phyloP scores from a whole-genome alignment of 1,284 basidiomycete genomes.

The Ganoderma lingzhi region DNA sequence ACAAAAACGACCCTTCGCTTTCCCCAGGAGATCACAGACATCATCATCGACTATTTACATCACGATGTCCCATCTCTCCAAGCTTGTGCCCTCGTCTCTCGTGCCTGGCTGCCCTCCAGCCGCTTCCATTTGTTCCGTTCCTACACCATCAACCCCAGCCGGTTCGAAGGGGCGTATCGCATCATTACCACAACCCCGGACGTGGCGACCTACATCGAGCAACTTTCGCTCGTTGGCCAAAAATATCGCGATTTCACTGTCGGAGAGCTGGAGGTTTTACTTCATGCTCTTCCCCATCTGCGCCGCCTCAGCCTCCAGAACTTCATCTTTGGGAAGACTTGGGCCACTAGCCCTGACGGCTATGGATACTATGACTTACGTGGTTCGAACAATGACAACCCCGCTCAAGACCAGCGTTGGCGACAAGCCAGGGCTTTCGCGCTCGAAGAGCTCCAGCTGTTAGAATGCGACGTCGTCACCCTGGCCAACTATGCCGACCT shows the following conservation, averaged over 20 bases:
- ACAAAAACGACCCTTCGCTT: neutral
- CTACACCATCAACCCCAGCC: neutral
- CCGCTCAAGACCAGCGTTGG: neutral
- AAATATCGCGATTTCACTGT: neutral
- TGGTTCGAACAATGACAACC: too few species aligned
- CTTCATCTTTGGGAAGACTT: neutral
- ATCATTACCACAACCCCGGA: neutral
- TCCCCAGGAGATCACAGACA: neutral
- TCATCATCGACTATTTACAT: neutral
- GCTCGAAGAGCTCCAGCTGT: neutral
- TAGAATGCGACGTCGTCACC: neutral
- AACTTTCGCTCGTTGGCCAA: neutral
- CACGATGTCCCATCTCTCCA: neutral
- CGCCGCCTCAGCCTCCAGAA: neutral
- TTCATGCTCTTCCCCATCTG: neutral
- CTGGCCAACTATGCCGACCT: neutral
- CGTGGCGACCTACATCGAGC: neutral
- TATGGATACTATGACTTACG: too few species aligned
- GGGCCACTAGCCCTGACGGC: neutral
- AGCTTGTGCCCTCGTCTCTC: constrained; percentile 1
- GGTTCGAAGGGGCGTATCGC: neutral
- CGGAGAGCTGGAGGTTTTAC: neutral
- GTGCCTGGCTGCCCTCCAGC: neutral
- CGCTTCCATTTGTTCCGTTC: neutral
- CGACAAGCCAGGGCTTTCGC: neutral